Evolutionary conservation across 106 monocot genomes (phyloP).

Genomic region (Dendrobium chrysotoxum): DNA sequence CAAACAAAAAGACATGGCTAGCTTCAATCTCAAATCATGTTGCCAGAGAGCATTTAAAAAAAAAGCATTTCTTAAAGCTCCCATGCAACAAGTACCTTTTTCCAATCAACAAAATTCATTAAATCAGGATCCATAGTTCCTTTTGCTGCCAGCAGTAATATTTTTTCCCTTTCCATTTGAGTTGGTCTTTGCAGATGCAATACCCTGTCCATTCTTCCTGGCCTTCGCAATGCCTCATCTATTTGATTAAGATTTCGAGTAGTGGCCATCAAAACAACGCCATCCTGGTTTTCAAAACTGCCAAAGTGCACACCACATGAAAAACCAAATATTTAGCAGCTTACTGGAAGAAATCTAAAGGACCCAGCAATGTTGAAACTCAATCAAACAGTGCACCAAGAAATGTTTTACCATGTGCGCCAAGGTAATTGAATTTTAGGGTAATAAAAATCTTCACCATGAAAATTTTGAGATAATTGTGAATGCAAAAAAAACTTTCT

Average conservation of each 20-base stretch:
- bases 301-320: constrained; percentile 2
- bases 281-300: constrained; percentile 92
- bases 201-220: constrained; percentile 89
- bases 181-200: constrained; percentile 82
- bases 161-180: constrained; percentile 84
- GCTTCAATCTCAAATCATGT: not conserved
- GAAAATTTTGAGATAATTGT: not conserved
- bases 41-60: not conserved
- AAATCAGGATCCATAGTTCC: constrained; percentile 72
- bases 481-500: not conserved
- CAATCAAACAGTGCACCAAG: not conserved
- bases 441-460: not conserved
- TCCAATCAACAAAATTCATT: constrained; percentile 75
- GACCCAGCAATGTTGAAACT: not conserved
- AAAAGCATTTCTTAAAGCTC: not conserved
- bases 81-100: constrained; percentile 33
- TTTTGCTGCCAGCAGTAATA: constrained; percentile 63
- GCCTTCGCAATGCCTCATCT: constrained; percentile 78
- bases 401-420: not conserved
- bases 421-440: not conserved
- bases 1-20: not conserved
- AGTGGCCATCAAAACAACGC: constrained; percentile 79
- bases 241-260: constrained; percentile 84
- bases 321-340: not conserved
- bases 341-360: not conserved